phyloP scores from a whole-genome alignment of 164 flowering plant species.

The Saururus chinensis region DNA sequence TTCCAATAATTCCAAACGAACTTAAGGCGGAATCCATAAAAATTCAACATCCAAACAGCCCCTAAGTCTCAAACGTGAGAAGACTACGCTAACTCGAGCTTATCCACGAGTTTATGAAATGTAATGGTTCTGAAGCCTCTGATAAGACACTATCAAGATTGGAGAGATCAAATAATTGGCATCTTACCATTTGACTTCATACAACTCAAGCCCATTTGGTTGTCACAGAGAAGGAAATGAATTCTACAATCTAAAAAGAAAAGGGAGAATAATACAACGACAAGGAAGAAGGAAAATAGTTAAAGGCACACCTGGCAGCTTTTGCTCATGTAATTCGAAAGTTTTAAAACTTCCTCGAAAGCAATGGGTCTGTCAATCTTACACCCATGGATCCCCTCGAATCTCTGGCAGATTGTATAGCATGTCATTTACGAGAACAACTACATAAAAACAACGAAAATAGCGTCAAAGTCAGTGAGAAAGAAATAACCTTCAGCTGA shows the following conservation, averaged over 20 bases:
- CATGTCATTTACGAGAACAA: neutral
- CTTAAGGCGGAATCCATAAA: too few species aligned
- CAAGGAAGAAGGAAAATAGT: neutral
- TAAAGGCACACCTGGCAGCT: conserved; percentile 49
- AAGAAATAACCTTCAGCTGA: conserved; percentile 66
- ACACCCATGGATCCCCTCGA: conserved; percentile 74
- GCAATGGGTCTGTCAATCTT: conserved; percentile 77
- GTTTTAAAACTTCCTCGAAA: conserved; percentile 76
- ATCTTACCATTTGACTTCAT: too few species aligned
- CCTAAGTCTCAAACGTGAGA: too few species aligned
- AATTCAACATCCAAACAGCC: too few species aligned
- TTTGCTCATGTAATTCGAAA: conserved; percentile 80
- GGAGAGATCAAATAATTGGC: too few species aligned
- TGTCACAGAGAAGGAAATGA: too few species aligned
- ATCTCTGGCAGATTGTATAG: conserved; percentile 44
- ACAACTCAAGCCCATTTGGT: too few species aligned
- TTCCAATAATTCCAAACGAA: too few species aligned
- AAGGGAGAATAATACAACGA: neutral
- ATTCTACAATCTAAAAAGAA: neutral
- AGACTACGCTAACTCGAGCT: too few species aligned
- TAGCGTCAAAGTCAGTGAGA: neutral
- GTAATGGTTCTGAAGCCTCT: too few species aligned
- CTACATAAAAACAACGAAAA: neutral
- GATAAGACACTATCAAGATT: too few species aligned
- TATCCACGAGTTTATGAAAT: too few species aligned